A percentile compares a stretch with the other conserved stretches of the same genome.
phyloP scores from a whole-genome alignment of 257 asterid genomes.

The Solanum tacnaense region DNA sequence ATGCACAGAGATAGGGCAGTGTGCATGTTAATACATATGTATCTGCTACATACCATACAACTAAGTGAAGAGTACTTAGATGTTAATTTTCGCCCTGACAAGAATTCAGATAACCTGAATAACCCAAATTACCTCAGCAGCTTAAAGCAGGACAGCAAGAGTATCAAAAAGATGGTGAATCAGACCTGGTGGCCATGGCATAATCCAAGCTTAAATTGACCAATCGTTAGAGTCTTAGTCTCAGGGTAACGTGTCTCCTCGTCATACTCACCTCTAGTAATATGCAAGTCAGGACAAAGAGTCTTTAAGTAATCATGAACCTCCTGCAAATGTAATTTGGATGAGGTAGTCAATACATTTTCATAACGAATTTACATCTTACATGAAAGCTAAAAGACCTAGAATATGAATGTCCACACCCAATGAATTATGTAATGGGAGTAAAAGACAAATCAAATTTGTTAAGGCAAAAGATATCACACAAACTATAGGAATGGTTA shows the following conservation, averaged over 20 bases:
- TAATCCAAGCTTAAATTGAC: conserved; percentile 91
- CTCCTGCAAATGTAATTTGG: conserved; percentile 39
- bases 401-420: neutral
- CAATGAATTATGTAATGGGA: neutral
- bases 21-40: neutral
- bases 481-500: neutral
- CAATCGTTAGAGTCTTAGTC: conserved; percentile 75
- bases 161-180: conserved; percentile 1
- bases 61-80: neutral
- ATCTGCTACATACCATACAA: neutral
- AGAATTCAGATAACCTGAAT: neutral
- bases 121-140: neutral
- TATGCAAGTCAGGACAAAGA: conserved; percentile 80
- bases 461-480: neutral
- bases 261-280: conserved; percentile 87
- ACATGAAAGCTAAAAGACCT: neutral
- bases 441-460: neutral
- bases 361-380: neutral
- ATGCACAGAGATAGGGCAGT: neutral
- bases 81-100: neutral
- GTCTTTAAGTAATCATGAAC: conserved; percentile 90
- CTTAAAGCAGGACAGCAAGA: neutral
- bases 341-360: neutral
- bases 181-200: conserved; percentile 98
- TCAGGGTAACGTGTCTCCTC: conserved; percentile 89